phyloP scores from a whole-genome alignment of 352 stramenopile genomes.

The Pseudoperonospora humuli region DNA sequence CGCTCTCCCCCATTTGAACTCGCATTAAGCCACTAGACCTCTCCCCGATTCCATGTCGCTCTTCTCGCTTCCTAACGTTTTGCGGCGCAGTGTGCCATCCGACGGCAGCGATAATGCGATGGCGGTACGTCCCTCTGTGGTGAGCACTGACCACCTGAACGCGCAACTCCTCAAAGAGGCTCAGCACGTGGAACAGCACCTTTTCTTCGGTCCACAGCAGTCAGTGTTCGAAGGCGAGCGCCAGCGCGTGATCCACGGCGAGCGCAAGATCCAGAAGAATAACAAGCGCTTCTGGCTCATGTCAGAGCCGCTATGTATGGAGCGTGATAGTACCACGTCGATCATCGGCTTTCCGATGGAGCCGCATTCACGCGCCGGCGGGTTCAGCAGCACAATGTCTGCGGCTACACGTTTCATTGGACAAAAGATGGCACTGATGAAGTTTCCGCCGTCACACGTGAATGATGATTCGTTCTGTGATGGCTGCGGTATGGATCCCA shows the following conservation, averaged over 20 bases:
- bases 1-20: conserved; percentile 13
- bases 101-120: conserved; percentile 34
- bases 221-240: conserved; percentile 68
- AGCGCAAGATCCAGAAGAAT: conserved; percentile 85
- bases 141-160: conserved; percentile 63
- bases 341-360: conserved; percentile 55
- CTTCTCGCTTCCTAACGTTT: conserved; percentile 71
- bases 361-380: conserved; percentile 19
- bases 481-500: conserved; percentile 83
- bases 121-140: conserved; percentile 52
- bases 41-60: conserved; percentile 44
- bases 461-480: conserved; percentile 88
- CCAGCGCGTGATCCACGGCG: conserved; percentile 77
- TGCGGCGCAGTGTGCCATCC: conserved; percentile 47
- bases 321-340: conserved; percentile 71
- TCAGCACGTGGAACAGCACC: conserved; percentile 53
- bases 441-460: conserved; percentile 60
- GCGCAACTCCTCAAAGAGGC: conserved; percentile 59
- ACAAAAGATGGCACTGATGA: conserved; percentile 76
- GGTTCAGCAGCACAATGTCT: conserved; percentile 55
- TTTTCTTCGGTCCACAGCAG: conserved; percentile 77
- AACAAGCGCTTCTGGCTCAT: conserved; percentile 75
- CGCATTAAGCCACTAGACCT: no score
- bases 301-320: conserved; percentile 77
- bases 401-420: conserved; percentile 66